A percentile compares a stretch with the other conserved stretches of the same genome.
Conservation (phyloP, 139 green algal genomes). For the Picochlorum sp. region DNA sequence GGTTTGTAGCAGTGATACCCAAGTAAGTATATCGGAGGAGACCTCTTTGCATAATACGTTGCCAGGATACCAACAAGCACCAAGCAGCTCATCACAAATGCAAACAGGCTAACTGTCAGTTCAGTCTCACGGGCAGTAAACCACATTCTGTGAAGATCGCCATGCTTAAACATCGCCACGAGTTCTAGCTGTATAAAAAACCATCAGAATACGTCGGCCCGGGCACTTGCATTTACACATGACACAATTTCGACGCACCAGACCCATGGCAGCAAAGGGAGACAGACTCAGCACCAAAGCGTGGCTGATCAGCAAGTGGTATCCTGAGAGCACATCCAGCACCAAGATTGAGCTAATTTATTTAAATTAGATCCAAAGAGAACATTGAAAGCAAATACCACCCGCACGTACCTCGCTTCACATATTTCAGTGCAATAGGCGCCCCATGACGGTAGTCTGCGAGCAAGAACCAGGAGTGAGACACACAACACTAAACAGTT, state of each 20-base stretch:
- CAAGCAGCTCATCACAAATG: slow-evolving; percentile 46
- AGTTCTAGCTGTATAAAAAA: slow-evolving; percentile 64
- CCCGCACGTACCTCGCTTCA: slow-evolving; percentile 42
- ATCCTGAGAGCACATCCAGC: slow-evolving; percentile 28
- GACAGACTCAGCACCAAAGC: slow-evolving; percentile 51
- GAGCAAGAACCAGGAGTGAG: background rate
- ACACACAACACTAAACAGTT: background rate
- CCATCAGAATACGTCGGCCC: background rate
- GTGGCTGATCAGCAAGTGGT: slow-evolving; percentile 59
- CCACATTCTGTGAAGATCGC: slow-evolving; percentile 58
- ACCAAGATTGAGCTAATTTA: background rate
- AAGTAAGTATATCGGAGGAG: slow-evolving; percentile 83
- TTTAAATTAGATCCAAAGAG: background rate
- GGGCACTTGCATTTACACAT: background rate
- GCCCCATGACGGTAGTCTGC: slow-evolving; percentile 40
- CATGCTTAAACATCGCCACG: slow-evolving; percentile 58
- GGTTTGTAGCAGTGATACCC: slow-evolving; percentile 73
- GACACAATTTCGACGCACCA: slow-evolving; percentile 9
- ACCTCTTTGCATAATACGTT: slow-evolving; percentile 58
- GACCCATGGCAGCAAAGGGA: slow-evolving; percentile 43
- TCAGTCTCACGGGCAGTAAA: slow-evolving; percentile 59
- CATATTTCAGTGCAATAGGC: slow-evolving; percentile 75
- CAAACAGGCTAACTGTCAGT: slow-evolving; percentile 82
- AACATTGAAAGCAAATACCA: background rate
- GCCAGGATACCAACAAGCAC: slow-evolving; percentile 46